Evolutionary conservation across 2,329 filamentous ascomycete species (phyloP).

Genomic region (Chaetomiaceae sp.): DNA sequence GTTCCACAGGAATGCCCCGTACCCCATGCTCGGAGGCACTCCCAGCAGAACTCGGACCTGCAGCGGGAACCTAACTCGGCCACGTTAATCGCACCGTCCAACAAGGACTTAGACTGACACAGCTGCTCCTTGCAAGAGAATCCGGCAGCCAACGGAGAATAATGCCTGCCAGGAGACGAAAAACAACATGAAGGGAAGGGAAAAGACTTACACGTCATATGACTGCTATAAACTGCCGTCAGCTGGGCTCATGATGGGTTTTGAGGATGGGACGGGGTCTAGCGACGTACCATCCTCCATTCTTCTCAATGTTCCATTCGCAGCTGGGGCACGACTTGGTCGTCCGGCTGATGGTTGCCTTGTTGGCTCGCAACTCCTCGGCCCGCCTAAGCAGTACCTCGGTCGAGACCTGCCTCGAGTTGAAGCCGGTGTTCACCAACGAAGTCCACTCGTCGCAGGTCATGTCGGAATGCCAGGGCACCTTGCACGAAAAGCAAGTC

Average conservation of each 20-base stretch:
- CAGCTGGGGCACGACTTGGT: constrained; percentile 9
- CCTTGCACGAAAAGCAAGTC: constrained; percentile 10
- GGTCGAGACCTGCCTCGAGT: not conserved
- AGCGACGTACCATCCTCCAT: constrained; percentile 14
- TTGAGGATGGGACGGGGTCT: too few relatives aligned
- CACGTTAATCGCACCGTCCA: not conserved
- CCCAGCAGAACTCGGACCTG: constrained; percentile 9
- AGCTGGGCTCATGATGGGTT: not conserved
- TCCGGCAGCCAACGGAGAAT: too few relatives aligned
- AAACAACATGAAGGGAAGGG: too few relatives aligned
- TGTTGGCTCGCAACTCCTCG: not conserved
- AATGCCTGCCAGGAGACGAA: too few relatives aligned
- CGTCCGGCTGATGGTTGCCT: constrained; percentile 1
- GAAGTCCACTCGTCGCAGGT: constrained; percentile 9
- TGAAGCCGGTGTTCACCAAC: not conserved
- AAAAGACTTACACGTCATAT: constrained; percentile 13
- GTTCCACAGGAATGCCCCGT: not conserved
- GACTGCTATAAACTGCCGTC: not conserved
- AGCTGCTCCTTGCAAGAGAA: too few relatives aligned
- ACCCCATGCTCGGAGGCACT: not conserved
- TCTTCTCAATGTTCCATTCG: constrained; percentile 7
- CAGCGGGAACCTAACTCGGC: not conserved
- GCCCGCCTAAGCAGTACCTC: not conserved
- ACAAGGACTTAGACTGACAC: too few relatives aligned
- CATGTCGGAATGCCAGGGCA: constrained; percentile 12